Conservation (phyloP, 768 basidiomycete species). For the Cytidiella melzeri region DNA sequence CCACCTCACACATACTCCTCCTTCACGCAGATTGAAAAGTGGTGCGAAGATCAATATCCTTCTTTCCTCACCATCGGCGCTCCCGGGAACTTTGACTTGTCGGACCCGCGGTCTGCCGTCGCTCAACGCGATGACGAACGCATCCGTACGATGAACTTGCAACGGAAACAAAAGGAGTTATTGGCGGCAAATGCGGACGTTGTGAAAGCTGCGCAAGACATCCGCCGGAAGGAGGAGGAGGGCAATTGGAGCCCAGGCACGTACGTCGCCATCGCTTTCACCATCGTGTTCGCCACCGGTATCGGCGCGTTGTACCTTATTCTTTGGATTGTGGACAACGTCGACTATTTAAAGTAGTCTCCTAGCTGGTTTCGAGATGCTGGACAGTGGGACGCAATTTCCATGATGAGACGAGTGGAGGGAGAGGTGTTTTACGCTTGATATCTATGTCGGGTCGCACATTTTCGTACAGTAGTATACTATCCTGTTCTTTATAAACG, state of each 20-base stretch:
- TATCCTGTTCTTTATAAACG: too few species aligned
- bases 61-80: slow-evolving; percentile 61
- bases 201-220: not conserved
- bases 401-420: too few species aligned
- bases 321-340: slow-evolving; percentile 11
- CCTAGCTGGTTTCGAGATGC: too few species aligned
- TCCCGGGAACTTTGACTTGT: slow-evolving; percentile 31
- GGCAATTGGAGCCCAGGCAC: slow-evolving; percentile 11
- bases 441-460: too few species aligned
- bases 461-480: too few species aligned
- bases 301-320: slow-evolving; percentile 13
- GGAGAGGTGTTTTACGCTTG: too few species aligned
- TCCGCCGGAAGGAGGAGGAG: not conserved
- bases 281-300: slow-evolving; percentile 13
- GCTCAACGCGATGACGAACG: slow-evolving; percentile 38
- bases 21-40: slow-evolving; percentile 72
- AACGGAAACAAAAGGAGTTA: slow-evolving; percentile 23
- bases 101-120: slow-evolving; percentile 54
- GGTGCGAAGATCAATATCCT: slow-evolving; percentile 91
- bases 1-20: slow-evolving; percentile 5
- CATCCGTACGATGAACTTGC: slow-evolving; percentile 27
- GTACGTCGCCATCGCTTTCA: slow-evolving; percentile 15
- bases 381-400: too few species aligned
- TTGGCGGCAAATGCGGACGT: slow-evolving; percentile 3
- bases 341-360: not conserved